Conservation (phyloP, 2,329 filamentous ascomycete species). For the Dactylellina leptospora region DNA sequence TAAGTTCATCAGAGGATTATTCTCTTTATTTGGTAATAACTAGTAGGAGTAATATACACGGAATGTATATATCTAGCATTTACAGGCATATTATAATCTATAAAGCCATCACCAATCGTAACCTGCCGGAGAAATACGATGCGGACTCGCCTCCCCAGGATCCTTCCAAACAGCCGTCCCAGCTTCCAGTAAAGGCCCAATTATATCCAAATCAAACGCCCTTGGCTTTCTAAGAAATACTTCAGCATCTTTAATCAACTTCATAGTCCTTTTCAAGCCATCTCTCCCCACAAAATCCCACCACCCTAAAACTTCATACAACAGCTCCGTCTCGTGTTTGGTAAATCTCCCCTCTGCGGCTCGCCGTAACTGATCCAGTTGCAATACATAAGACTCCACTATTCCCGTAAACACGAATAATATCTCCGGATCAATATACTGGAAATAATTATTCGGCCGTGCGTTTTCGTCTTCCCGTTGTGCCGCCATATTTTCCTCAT, state of each 20-base stretch:
- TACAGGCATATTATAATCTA: no score
- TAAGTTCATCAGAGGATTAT: no score
- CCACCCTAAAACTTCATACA: conserved; percentile 1
- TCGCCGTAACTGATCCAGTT: conserved; percentile 5
- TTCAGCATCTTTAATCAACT: conserved; percentile 1
- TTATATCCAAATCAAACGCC: background rate
- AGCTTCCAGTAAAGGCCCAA: background rate
- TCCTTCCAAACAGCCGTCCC: background rate
- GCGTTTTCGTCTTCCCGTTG: background rate
- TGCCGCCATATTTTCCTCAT: background rate
- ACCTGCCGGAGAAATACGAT: background rate
- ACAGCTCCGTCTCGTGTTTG: conserved; percentile 10
- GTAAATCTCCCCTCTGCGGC: background rate
- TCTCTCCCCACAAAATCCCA: background rate
- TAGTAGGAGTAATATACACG: no score
- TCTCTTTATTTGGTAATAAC: no score
- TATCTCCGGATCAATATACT: conserved; percentile 6
- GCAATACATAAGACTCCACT: conserved; percentile 27
- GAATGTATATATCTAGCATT: no score
- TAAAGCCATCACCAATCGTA: background rate
- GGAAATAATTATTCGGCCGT: conserved; percentile 17
- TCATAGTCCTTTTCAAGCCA: background rate
- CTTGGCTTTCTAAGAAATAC: conserved; percentile 20
- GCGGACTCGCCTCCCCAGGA: background rate
- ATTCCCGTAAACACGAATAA: background rate